A percentile compares a stretch with the other conserved stretches of the same genome.
Evolutionary conservation across 2,329 filamentous ascomycete species (phyloP).

Genomic region (Aspergillus bombycis): DNA sequence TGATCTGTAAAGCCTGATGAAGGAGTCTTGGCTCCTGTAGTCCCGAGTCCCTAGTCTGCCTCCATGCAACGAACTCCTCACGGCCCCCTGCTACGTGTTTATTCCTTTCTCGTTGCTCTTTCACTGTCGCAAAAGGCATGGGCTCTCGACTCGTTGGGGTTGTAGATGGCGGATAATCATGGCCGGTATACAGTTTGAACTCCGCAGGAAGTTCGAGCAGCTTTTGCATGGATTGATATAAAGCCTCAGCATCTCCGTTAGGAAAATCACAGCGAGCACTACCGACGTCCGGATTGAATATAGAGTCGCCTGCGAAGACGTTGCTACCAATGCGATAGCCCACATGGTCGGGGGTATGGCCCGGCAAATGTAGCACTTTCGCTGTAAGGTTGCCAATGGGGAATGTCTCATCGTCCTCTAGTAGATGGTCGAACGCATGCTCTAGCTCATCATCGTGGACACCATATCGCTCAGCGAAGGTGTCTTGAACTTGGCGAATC

Average conservation of each 20-base stretch:
- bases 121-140: conserved; percentile 34
- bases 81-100: conserved; percentile 33
- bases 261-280: conserved; percentile 59
- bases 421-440: conserved; percentile 56
- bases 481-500: conserved; percentile 55
- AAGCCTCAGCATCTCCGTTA: conserved; percentile 46
- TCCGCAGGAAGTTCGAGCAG: conserved; percentile 48
- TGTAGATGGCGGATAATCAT: conserved; percentile 51
- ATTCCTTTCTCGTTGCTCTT: conserved; percentile 15
- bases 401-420: conserved; percentile 59
- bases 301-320: conserved; percentile 56
- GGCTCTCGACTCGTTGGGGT: conserved; percentile 4
- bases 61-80: conserved; percentile 36
- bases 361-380: conserved; percentile 59
- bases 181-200: conserved; percentile 55
- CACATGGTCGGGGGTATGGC: conserved; percentile 64
- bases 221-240: conserved; percentile 49
- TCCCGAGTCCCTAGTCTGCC: conserved; percentile 33
- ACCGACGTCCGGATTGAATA: conserved; percentile 57
- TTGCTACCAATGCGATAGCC: conserved; percentile 58
- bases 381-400: conserved; percentile 52
- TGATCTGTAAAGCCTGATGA: conserved; percentile 43
- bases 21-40: conserved; percentile 39
- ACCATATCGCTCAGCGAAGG: conserved; percentile 55
- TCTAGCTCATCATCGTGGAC: conserved; percentile 49